These are phyloP conservation scores for Pseudofabraea citricarpa DNA, from an alignment of 2,329 filamentous ascomycete species.

Conservation along the genomic window DNA sequence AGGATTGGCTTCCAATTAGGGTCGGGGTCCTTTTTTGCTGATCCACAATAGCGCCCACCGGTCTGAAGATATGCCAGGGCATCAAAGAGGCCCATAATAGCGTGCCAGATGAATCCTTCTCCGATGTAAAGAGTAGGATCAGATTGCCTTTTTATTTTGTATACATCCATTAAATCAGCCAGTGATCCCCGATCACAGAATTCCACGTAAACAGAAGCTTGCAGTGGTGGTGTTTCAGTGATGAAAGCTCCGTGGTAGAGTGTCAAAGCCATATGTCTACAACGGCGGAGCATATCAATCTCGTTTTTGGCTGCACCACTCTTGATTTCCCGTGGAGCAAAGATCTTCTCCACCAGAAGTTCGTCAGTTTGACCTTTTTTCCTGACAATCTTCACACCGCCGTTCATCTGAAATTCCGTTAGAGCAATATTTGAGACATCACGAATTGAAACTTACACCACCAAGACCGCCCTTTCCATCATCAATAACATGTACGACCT, in stretches of 20 bases:
- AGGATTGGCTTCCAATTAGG: conserved; percentile 19
- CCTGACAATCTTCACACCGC: conserved; percentile 20
- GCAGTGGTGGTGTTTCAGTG: neutral
- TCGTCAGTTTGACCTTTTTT: conserved; percentile 7
- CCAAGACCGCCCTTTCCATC: conserved; percentile 15
- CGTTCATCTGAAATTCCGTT: conserved; percentile 15
- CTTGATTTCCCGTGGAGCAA: conserved; percentile 3
- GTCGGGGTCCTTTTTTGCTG: conserved; percentile 4
- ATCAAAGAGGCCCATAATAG: conserved; percentile 20
- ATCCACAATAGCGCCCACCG: conserved; percentile 9
- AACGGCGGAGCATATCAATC: conserved; percentile 16
- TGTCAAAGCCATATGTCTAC: conserved; percentile 17
- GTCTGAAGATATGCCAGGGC: conserved; percentile 20
- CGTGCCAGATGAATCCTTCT: conserved; percentile 24
- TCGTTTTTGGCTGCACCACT: conserved; percentile 9
- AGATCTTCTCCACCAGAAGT: conserved; percentile 16
- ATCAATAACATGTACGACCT: conserved; percentile 22
- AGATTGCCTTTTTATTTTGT: conserved; percentile 3
- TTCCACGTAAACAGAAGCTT: conserved; percentile 21
- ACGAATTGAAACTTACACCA: conserved; percentile 3
- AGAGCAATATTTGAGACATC: neutral
- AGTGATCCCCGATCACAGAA: conserved; percentile 24
- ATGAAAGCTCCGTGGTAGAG: conserved; percentile 18
- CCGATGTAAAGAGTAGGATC: too few relatives aligned
- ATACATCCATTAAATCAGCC: conserved; percentile 16